Base-by-base conservation (phyloP, 2,329 filamentous ascomycete genomes). In the Simplicillium aogashimaense region DNA sequence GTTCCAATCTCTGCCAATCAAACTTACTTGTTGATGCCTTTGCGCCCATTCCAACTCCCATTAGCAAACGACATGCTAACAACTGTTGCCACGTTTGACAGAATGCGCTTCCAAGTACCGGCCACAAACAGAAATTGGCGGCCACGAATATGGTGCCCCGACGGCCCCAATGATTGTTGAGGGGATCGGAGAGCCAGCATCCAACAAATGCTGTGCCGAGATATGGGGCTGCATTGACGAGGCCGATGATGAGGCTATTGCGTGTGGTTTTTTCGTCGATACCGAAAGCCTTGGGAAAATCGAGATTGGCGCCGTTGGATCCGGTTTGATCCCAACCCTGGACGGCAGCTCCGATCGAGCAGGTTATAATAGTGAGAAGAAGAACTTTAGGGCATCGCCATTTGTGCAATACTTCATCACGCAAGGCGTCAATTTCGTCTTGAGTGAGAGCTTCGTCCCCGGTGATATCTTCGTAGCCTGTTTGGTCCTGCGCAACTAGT, bases 1-100 rank as follows among this genome's bases (percentile, higher is more conserved):
- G 5, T 13, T 17, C 25, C n/a, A 43, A 32, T 33, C 11, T 2
- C n/a, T 15, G 15, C 28, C 35, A 34, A 10, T 8, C 4, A 16
- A n/a, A 55, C 61, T 43, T 42, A 65, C 64, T 61, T 10, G 76
- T 81, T 0, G 77, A 76, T 15, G 78, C 78, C 54, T 88, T 88
- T 13, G 81, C 71, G 20, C 84, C 84, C 65, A 89, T 86, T 1
- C 82, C 84, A 35, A 92, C 75, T 9, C 86, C 86, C 44, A 90
- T 72, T 11, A 84, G 67, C 45, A 90, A 73, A 33, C 86, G 78
- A 37, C 78, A 80, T 33, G 76, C 69, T 43, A 92, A 71, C 48
- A 88, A 74, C 51, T 86, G 75, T 55, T 67, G 70, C 83, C 84
- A 90, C 1, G 72, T 79, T 45, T 83, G 75, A 40, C 79, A 76